These are phyloP conservation scores for Vicia faba DNA, from an alignment of 306 rosid species.

Conservation along the genomic window DNA sequence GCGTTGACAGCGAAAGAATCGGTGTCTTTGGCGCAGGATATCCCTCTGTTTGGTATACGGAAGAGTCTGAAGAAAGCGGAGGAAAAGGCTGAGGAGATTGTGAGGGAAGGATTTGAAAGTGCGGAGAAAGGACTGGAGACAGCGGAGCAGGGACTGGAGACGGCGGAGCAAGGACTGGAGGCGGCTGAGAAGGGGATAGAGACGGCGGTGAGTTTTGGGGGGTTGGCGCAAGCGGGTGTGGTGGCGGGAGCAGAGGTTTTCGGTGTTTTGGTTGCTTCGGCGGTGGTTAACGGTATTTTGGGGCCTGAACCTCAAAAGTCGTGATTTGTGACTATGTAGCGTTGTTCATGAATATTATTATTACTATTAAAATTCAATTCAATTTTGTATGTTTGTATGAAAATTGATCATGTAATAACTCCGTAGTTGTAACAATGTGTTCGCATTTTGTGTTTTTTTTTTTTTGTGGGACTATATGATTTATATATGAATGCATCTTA, in stretches of 20 bases:
- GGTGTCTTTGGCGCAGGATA: slow-evolving; percentile 58
- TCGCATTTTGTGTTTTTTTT: slow-evolving; percentile 7
- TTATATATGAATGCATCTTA: background rate
- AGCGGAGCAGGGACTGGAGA: slow-evolving; percentile 58
- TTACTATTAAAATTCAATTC: slow-evolving; percentile 16
- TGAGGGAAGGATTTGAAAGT: slow-evolving; percentile 73
- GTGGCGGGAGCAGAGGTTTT: slow-evolving; percentile 79
- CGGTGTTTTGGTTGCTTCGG: slow-evolving; percentile 67
- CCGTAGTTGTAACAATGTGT: slow-evolving; percentile 8
- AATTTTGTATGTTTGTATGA: slow-evolving; percentile 25
- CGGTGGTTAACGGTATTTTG: slow-evolving; percentile 76
- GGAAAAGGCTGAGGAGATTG: slow-evolving; percentile 70
- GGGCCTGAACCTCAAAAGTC: slow-evolving; percentile 68
- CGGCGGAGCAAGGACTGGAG: slow-evolving; percentile 58
- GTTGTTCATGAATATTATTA: background rate
- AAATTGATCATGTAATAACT: slow-evolving; percentile 8
- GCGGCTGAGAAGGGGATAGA: slow-evolving; percentile 43
- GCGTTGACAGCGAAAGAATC: slow-evolving; percentile 49
- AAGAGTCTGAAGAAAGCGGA: slow-evolving; percentile 74
- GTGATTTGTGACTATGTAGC: slow-evolving; percentile 30
- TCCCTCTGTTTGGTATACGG: slow-evolving; percentile 70
- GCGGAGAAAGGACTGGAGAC: slow-evolving; percentile 56
- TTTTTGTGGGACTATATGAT: background rate
- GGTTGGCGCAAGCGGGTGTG: slow-evolving; percentile 72
- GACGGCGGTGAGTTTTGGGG: slow-evolving; percentile 51